A percentile compares a stretch with the other conserved stretches of the same genome.
phyloP scores from a whole-genome alignment of 2,329 filamentous ascomycete genomes.

The Botrytis galanthina region DNA sequence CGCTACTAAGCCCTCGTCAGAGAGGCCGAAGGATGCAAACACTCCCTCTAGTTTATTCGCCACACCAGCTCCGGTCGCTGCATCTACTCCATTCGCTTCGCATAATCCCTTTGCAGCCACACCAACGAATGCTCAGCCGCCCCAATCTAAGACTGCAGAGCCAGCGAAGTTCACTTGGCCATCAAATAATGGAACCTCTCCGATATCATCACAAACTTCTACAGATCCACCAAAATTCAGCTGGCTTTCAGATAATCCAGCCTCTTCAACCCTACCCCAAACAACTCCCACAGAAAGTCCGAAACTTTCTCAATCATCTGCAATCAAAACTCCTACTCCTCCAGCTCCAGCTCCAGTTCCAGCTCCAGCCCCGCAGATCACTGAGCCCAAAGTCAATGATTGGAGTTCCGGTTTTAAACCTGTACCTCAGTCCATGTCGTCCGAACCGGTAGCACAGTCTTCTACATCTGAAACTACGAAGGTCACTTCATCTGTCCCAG shows the following conservation, averaged over 20 bases:
- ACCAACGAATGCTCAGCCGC: neutral
- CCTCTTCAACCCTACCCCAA: neutral
- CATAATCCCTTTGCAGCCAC: neutral
- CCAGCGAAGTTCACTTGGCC: slow-evolving; percentile 13
- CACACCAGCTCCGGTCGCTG: neutral
- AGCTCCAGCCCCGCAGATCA: neutral
- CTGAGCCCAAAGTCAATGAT: slow-evolving; percentile 1
- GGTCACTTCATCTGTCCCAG: neutral
- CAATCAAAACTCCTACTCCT: neutral
- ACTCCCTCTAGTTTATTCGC: neutral
- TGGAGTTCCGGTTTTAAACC: slow-evolving; percentile 12
- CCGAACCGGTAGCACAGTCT: neutral
- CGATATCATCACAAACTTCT: neutral
- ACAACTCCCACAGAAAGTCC: neutral
- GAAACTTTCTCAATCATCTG: neutral
- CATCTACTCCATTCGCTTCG: neutral
- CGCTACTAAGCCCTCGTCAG: neutral
- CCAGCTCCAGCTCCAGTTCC: neutral
- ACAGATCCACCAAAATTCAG: slow-evolving; percentile 2
- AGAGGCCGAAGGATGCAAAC: neutral
- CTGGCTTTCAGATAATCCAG: slow-evolving; percentile 10
- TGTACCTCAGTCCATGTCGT: neutral
- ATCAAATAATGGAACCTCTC: neutral
- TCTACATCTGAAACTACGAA: neutral
- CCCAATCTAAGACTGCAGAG: neutral